Evolutionary conservation across 1,284 basidiomycete species (phyloP).

Genomic region (Trametes sp.): DNA sequence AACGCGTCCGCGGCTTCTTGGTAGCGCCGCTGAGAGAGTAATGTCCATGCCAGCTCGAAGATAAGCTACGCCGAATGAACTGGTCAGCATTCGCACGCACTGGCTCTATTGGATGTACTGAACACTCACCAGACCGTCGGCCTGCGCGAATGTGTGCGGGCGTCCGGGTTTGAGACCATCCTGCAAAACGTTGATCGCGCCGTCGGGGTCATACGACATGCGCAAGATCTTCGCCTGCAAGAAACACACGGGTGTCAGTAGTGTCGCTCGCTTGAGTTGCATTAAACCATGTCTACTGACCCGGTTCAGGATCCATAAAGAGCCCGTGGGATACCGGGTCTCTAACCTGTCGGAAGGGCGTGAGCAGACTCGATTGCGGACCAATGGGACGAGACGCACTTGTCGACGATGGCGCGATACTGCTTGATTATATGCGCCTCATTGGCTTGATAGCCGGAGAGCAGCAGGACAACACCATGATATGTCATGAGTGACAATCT

Average conservation of each 20-base stretch:
- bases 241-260: neutral
- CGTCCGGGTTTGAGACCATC: slow-evolving; percentile 62
- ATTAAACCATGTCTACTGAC: slow-evolving; percentile 45
- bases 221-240: slow-evolving; percentile 75
- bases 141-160: slow-evolving; percentile 67
- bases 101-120: neutral
- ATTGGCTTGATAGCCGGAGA: slow-evolving; percentile 78
- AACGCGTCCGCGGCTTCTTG: slow-evolving; percentile 73
- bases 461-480: slow-evolving; percentile 71
- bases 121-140: slow-evolving; percentile 67
- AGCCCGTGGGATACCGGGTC: slow-evolving; percentile 49
- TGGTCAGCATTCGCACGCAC: neutral
- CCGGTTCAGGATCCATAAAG: slow-evolving; percentile 78
- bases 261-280: neutral
- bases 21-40: slow-evolving; percentile 69
- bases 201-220: slow-evolving; percentile 68
- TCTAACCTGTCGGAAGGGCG: neutral
- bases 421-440: slow-evolving; percentile 68
- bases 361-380: slow-evolving; percentile 8
- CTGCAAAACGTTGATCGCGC: slow-evolving; percentile 68
- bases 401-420: slow-evolving; percentile 68
- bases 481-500: slow-evolving; percentile 85
- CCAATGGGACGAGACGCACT: slow-evolving; percentile 45
- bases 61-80: slow-evolving; percentile 55
- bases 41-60: slow-evolving; percentile 81